Conservation (phyloP, 495 filamentous ascomycete species). For the Penicillium robsamsonii region DNA sequence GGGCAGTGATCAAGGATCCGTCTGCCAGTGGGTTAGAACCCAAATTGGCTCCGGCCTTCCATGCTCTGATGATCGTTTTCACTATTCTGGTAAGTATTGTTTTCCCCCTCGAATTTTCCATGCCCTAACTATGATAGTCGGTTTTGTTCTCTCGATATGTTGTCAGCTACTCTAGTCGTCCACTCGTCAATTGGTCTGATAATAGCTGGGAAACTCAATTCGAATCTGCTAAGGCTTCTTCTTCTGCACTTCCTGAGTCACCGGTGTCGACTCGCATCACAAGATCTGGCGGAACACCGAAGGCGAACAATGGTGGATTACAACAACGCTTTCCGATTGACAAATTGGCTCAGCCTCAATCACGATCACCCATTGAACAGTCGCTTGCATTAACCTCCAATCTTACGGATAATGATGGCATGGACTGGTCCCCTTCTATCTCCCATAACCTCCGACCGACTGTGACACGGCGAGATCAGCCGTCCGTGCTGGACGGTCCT, state of each 20-base stretch:
- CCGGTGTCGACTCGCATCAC: conserved; percentile 11
- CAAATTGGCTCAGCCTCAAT: conserved; percentile 33
- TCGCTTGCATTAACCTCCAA: conserved; percentile 35
- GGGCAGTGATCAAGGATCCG: conserved; percentile 49
- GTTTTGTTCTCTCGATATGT: conserved; percentile 45
- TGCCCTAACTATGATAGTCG: conserved; percentile 29
- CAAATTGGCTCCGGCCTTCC: conserved; percentile 45
- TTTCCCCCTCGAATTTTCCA: not conserved
- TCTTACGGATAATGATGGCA: conserved; percentile 50
- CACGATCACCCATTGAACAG: conserved; percentile 23
- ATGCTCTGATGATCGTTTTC: conserved; percentile 55
- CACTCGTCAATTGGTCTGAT: conserved; percentile 57
- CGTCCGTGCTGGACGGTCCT: conserved; percentile 42
- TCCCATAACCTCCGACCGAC: conserved; percentile 47
- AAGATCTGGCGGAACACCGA: conserved; percentile 20
- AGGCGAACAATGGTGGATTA: conserved; percentile 19
- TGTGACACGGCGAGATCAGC: conserved; percentile 28
- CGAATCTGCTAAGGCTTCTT: conserved; percentile 29
- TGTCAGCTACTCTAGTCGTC: conserved; percentile 51
- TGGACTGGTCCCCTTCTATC: conserved; percentile 81
- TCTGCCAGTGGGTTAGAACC: conserved; percentile 43
- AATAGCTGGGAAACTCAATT: conserved; percentile 35
- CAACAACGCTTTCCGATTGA: conserved; percentile 42
- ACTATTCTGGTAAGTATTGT: conserved; percentile 52
- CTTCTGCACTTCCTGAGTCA: conserved; percentile 16